Percentiles rank a stretch among this genome's conserved stretches.
Conservation (phyloP, 1,284 basidiomycete genomes). For the Ganoderma boninense region DNA sequence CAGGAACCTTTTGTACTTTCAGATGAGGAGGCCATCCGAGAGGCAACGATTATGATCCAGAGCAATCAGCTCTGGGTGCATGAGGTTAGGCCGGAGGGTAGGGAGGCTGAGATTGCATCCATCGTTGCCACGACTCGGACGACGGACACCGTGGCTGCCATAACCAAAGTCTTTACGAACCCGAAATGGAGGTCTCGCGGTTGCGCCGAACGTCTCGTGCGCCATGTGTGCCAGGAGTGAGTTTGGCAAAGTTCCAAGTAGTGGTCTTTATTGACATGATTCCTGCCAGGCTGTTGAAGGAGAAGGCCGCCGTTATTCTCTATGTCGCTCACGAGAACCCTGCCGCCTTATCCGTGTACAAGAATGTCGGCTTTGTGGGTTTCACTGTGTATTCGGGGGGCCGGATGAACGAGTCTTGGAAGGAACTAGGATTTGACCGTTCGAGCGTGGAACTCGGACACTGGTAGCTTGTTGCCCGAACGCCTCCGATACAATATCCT, state of each 20-base stretch:
- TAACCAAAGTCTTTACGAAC: slow-evolving; percentile 73
- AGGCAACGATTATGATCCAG: slow-evolving; percentile 60
- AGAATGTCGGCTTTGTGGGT: slow-evolving; percentile 66
- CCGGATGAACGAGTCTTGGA: slow-evolving; percentile 55
- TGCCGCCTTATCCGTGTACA: slow-evolving; percentile 63
- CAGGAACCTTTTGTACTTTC: slow-evolving; percentile 65
- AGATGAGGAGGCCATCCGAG: slow-evolving; percentile 49
- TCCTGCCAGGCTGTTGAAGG: slow-evolving; percentile 42
- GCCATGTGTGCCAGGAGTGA: slow-evolving; percentile 58
- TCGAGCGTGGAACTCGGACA: slow-evolving; percentile 58
- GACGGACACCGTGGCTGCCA: slow-evolving; percentile 58
- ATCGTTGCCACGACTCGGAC: slow-evolving; percentile 71
- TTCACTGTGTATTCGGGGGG: slow-evolving; percentile 48
- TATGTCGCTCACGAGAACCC: slow-evolving; percentile 64
- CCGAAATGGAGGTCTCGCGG: slow-evolving; percentile 56
- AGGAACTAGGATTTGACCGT: slow-evolving; percentile 69
- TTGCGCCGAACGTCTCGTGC: slow-evolving; percentile 65
- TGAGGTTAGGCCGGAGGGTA: slow-evolving; percentile 43
- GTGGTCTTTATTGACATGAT: slow-evolving; percentile 1
- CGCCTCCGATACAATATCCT: not conserved
- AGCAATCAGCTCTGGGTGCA: slow-evolving; percentile 69
- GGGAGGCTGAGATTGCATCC: slow-evolving; percentile 57
- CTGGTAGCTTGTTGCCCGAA: slow-evolving; percentile 50
- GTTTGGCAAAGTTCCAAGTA: slow-evolving; percentile 30
- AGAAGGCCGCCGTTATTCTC: slow-evolving; percentile 55